Percentiles rank a stretch among this genome's conserved stretches.
These are phyloP conservation scores for Halocafeteria seosinensis DNA, from an alignment of 108 stramenopile species.

Conservation along the genomic window DNA sequence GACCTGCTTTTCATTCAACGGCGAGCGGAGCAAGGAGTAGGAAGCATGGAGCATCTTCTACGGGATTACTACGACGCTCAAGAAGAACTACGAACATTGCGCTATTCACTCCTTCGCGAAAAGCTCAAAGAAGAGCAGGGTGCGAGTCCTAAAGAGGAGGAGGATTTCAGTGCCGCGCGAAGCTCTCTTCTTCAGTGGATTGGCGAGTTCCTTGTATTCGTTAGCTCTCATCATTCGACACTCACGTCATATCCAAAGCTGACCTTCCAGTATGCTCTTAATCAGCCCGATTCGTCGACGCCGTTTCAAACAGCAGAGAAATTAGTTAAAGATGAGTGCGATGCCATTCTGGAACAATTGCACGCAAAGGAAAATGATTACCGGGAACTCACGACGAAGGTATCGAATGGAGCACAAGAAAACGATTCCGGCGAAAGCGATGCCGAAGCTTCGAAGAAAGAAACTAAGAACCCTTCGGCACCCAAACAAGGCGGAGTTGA, in stretches of 20 bases:
- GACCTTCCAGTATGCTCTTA: not conserved
- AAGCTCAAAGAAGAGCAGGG: not conserved
- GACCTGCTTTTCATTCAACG: not conserved
- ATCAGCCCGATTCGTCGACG: not conserved
- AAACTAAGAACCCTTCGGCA: too few species aligned
- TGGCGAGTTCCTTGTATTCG: not conserved
- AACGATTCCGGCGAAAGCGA: too few species aligned
- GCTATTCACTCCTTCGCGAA: not conserved
- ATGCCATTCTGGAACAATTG: too few species aligned
- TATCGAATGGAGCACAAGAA: too few species aligned
- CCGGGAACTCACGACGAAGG: too few species aligned
- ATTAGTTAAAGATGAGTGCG: too few species aligned
- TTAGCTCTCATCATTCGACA: not conserved
- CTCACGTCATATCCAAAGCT: not conserved
- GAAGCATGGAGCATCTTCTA: not conserved
- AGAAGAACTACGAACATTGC: not conserved
- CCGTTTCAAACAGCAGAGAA: too few species aligned
- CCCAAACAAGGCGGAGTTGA: too few species aligned
- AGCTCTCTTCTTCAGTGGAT: not conserved
- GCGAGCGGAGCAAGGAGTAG: not conserved
- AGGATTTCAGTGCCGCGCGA: not conserved
- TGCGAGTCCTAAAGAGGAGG: not conserved
- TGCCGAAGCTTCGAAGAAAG: too few species aligned
- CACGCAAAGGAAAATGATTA: too few species aligned
- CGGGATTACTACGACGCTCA: not conserved